phyloP scores from a whole-genome alignment of 83 land plant genomes.

The Diphasiastrum complanatum region DNA sequence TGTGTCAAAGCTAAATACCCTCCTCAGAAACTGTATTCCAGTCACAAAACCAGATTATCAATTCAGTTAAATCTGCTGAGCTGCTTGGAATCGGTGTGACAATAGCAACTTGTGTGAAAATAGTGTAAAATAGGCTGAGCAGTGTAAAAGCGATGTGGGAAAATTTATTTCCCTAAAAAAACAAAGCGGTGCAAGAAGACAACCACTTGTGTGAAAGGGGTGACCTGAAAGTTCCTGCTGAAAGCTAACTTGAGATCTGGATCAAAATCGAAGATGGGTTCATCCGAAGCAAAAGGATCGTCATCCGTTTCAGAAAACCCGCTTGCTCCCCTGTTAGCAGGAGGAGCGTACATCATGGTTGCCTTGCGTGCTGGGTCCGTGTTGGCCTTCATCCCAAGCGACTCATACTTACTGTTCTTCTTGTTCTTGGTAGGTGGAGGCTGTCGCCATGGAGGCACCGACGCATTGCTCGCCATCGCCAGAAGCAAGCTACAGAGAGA shows the following conservation, averaged over 20 bases:
- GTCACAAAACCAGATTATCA: background rate
- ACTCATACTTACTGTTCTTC: constrained; percentile 28
- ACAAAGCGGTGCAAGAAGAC: background rate
- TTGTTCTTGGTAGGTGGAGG: constrained; percentile 25
- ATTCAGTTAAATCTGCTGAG: background rate
- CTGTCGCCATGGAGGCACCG: constrained; percentile 38
- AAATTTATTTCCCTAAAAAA: too few relatives aligned
- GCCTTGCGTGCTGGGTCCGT: constrained; percentile 51
- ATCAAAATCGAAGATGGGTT: constrained; percentile 46
- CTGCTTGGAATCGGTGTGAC: background rate
- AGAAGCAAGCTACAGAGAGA: too few relatives aligned
- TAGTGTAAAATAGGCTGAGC: background rate
- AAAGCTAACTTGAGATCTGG: constrained; percentile 74
- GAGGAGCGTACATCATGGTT: constrained; percentile 61
- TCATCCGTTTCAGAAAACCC: constrained; percentile 2
- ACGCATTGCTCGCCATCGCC: too few relatives aligned
- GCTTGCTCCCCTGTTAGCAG: constrained; percentile 17
- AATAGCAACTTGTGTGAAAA: background rate
- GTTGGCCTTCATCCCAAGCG: constrained; percentile 57
- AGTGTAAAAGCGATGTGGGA: background rate
- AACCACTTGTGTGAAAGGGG: background rate
- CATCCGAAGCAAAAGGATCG: constrained; percentile 18
- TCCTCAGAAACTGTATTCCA: constrained; percentile 41
- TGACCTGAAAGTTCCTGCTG: constrained; percentile 71
- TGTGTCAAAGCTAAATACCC: constrained; percentile 81